Evolutionary conservation across 305 asterid species (phyloP), one percentile per base, ranked within the genome.

Genomic region (Solanum hybrid): DNA sequence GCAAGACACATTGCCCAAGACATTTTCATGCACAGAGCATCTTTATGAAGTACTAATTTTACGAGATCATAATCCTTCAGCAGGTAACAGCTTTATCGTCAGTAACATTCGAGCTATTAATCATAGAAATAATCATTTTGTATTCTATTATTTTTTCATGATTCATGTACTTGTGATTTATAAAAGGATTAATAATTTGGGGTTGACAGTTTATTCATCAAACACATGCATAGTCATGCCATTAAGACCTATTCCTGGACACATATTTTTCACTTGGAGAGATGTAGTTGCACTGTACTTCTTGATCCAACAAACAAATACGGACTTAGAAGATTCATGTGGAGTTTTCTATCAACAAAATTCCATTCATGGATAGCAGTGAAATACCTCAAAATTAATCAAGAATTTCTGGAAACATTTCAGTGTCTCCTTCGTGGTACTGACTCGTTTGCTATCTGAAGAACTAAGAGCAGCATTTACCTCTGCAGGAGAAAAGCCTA

Each of bases 401-500:
- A 97, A 92, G 92, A 96, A 95, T 80, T 31, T 87, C 94, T 95
- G 98, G 89, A 95, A 97, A 86, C 92, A 93, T 89, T 93, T 95
- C 71, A 96, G 8, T n/a, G 82, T 93, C 91, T 92, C 93, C 94
- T 90, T 95, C 93, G 94, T 96, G 89, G 86, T 90, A 82, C 64
- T 90, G 79, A 77, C 93, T 83, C 74, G 91, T 88, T 92, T 90
- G 77, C 71, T 75, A 28, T 95, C 98, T 64, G 95, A 88, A 90
- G 95, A 94, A 89, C 89, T 87, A 81, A 94, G 92, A 90, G 98
- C 98, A 86, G 86, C 64, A 46, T 95, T 93, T 67, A 96, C 98
- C 91, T 96, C 98, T 88, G 90, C 92, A 79, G 98, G 97, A 87
- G 99, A 93, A 92, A 91, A 93, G 18, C 98, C 98, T 87, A 96